A percentile compares a stretch with the other conserved stretches of the same genome.
Conservation (phyloP, 2,329 filamentous ascomycete genomes). For the Stachybotrys elegans region DNA sequence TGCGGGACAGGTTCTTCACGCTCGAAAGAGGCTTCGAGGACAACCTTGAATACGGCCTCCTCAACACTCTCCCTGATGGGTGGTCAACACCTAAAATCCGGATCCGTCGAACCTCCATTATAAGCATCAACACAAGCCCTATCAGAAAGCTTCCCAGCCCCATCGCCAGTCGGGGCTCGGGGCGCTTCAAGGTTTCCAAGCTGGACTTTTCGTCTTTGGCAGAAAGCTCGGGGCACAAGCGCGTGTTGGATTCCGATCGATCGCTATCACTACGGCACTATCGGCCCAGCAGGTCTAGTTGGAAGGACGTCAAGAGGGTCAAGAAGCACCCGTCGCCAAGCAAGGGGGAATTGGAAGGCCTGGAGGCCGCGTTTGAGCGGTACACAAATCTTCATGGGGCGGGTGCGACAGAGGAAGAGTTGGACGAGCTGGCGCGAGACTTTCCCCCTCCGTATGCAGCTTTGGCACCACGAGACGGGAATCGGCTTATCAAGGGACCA, state of each 20-base stretch:
- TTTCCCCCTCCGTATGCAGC: slow-evolving; percentile 9
- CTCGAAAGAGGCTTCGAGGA: slow-evolving; percentile 31
- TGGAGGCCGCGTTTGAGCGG: slow-evolving; percentile 28
- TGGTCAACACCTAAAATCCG: slow-evolving; percentile 32
- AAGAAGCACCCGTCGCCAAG: slow-evolving; percentile 43
- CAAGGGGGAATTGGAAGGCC: slow-evolving; percentile 32
- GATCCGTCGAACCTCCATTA: slow-evolving; percentile 12
- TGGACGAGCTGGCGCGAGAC: slow-evolving; percentile 24
- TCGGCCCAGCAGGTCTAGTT: no score
- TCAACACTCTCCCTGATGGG: slow-evolving; percentile 28
- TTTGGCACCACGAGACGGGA: slow-evolving; percentile 21
- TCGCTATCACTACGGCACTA: neutral
- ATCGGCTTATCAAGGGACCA: slow-evolving; percentile 14
- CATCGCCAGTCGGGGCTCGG: no score
- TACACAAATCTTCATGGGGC: slow-evolving; percentile 19
- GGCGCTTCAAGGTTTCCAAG: no score
- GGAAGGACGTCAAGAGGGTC: slow-evolving; percentile 15
- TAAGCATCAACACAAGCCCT: slow-evolving; percentile 11
- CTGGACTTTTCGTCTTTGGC: no score
- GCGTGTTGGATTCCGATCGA: neutral
- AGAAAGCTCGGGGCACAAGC: no score
- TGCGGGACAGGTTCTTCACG: slow-evolving; percentile 28
- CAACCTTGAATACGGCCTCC: slow-evolving; percentile 32
- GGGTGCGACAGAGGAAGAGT: slow-evolving; percentile 11
- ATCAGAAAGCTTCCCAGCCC: slow-evolving; percentile 3